Percentiles rank a stretch among this genome's conserved stretches.
Evolutionary conservation across 257 asterid species (phyloP).

Genomic region (Lithospermum erythrorhizon): DNA sequence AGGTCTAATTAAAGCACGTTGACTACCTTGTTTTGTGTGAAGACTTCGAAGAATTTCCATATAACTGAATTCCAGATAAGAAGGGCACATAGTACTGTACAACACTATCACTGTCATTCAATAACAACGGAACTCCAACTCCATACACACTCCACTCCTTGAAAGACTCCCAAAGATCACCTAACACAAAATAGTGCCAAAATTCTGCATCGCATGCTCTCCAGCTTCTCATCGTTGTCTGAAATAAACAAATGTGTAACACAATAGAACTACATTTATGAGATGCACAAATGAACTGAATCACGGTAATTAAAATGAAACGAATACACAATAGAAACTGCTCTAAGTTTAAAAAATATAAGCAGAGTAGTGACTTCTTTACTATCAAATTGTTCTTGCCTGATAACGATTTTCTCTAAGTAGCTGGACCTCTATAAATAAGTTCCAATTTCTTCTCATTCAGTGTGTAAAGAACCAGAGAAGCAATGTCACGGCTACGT

Average conservation of each 20-base stretch:
- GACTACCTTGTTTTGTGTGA: slow-evolving; percentile 53
- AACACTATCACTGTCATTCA: slow-evolving; percentile 56
- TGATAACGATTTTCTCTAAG: neutral
- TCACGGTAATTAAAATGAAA: too few relatives aligned
- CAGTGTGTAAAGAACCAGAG: neutral
- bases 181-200: slow-evolving; percentile 63
- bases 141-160: slow-evolving; percentile 98
- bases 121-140: slow-evolving; percentile 82
- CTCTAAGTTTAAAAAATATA: neutral
- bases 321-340: too few relatives aligned
- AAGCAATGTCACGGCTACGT: neutral
- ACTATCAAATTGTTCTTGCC: neutral
- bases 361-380: neutral
- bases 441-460: neutral
- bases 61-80: slow-evolving; percentile 82
- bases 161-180: slow-evolving; percentile 86
- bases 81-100: slow-evolving; percentile 88
- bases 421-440: neutral
- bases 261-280: slow-evolving; percentile 5
- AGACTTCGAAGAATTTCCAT: slow-evolving; percentile 52
- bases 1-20: neutral
- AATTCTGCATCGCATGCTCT: slow-evolving; percentile 48
- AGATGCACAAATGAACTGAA: neutral
- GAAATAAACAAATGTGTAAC: slow-evolving; percentile 10
- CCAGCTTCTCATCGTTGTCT: slow-evolving; percentile 63